Percentiles rank a stretch among this genome's conserved stretches.
Evolutionary conservation across 495 filamentous ascomycete species (phyloP).

Genomic region (Penicillium pulvis): DNA sequence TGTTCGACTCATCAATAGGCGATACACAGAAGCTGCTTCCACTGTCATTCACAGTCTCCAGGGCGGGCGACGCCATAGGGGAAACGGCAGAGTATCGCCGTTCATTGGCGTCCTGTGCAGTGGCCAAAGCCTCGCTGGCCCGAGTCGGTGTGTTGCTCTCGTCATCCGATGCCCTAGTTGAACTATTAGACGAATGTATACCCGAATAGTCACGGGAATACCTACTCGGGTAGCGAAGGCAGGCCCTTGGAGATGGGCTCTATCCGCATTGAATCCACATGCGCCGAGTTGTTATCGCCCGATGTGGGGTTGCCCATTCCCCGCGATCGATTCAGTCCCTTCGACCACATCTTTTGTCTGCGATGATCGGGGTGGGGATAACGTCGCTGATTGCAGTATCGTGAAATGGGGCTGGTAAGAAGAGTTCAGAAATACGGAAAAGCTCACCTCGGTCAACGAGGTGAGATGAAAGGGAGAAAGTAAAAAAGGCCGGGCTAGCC

Average conservation of each 20-base stretch:
- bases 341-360: constrained; percentile 47
- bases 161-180: constrained; percentile 7
- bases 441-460: constrained; percentile 1
- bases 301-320: constrained; percentile 50
- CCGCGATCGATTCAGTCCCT: constrained; percentile 44
- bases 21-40: constrained; percentile 48
- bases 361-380: not conserved
- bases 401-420: constrained; percentile 8
- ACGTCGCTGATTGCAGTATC: not conserved
- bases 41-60: constrained; percentile 17
- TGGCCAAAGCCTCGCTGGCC: not conserved
- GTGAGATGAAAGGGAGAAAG: constrained; percentile 1
- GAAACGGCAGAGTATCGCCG: constrained; percentile 41
- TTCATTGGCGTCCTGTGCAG: not conserved
- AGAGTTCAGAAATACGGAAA: not conserved
- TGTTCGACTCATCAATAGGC: constrained; percentile 41
- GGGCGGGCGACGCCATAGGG: constrained; percentile 43
- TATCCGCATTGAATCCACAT: constrained; percentile 8
- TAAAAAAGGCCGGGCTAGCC: constrained; percentile 3
- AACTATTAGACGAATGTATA: constrained; percentile 7
- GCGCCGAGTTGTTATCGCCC: constrained; percentile 42
- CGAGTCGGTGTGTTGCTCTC: not conserved
- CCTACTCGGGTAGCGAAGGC: constrained; percentile 47
- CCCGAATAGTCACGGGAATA: constrained; percentile 6
- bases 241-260: constrained; percentile 32